These are phyloP conservation scores for Phytophthora ramorum DNA, from an alignment of 352 stramenopile species.

Conservation along the genomic window DNA sequence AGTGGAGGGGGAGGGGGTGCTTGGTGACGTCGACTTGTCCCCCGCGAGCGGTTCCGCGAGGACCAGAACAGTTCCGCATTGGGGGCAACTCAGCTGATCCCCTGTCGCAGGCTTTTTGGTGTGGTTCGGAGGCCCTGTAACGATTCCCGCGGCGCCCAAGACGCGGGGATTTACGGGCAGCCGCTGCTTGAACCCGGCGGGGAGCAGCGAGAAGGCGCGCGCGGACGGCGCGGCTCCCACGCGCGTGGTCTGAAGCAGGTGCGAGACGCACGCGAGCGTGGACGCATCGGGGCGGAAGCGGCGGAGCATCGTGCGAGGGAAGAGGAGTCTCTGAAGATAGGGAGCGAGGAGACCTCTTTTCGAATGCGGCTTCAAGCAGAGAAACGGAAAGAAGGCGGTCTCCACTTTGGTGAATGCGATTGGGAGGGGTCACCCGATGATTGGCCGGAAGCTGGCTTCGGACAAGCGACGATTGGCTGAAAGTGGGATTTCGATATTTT, in stretches of 20 bases:
- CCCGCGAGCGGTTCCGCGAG: slow-evolving; percentile 43
- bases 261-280: slow-evolving; percentile 16
- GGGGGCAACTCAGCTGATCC: slow-evolving; percentile 65
- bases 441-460: not conserved
- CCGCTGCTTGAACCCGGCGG: not conserved
- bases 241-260: slow-evolving; percentile 22
- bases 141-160: slow-evolving; percentile 5
- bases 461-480: not conserved
- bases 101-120: slow-evolving; percentile 24
- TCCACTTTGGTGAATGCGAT: not conserved
- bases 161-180: slow-evolving; percentile 1
- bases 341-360: slow-evolving; percentile 21
- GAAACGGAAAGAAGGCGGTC: slow-evolving; percentile 29
- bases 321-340: not conserved
- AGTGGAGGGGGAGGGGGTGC: not conserved
- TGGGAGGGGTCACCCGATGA: not conserved
- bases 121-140: slow-evolving; percentile 21
- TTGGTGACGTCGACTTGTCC: slow-evolving; percentile 37
- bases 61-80: slow-evolving; percentile 66
- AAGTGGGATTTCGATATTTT: not conserved
- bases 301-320: slow-evolving; percentile 30
- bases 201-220: slow-evolving; percentile 26
- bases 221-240: slow-evolving; percentile 2
- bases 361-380: slow-evolving; percentile 27
- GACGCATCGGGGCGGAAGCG: slow-evolving; percentile 17